Evolutionary conservation across 129 eudicot species (phyloP), one percentile per base, ranked within the genome.

Genomic region (Saussurea involucrata): DNA sequence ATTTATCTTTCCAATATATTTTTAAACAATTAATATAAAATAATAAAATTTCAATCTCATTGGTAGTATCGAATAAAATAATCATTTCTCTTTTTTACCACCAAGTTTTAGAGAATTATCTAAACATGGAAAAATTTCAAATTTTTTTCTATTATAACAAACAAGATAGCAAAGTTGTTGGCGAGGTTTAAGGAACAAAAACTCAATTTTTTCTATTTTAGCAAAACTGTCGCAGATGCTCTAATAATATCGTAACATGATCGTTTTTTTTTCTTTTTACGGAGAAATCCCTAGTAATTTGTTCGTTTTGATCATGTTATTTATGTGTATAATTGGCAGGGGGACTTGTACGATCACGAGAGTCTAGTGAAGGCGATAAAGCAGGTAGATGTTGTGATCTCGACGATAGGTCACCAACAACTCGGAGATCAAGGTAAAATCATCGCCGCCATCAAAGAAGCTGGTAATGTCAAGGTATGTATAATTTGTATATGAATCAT

Each of bases 341-440:
- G 88, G 22, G 85, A 81, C 13, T 24, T 85, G 76, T 76, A 76
- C 58, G 83, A 85, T 7, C 88, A 85, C 27, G 85, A 42, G 58
- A 85, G 88, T 72, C 44, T 85, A 31, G 88, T 76, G 73, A 85
- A 81, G 76, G 86, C 86, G 55, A 75, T 85, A 61, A 82, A 82
- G 79, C 81, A 85, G 32, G 89, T 82, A 11, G 89, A 82, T 55
- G 86, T 82, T 8, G 86, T 85, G 78, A 85, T 82, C 24, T 82
- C 86, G 20, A 75, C 89, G 6, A 76, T 85, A 7, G 89, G 82
- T 24, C 27, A 32, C 34, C n/a, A 7, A 17, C 78, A 68, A 58
- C 66, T 82, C 11, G 82, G 69, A 2, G 86, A 85, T 78, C 89
- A 85, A 66, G 76, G 27, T 46, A 85, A 78, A 70, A 85, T 85